phyloP scores from a whole-genome alignment of 2,329 filamentous ascomycete genomes.

The Ophiosphaerella narmari region DNA sequence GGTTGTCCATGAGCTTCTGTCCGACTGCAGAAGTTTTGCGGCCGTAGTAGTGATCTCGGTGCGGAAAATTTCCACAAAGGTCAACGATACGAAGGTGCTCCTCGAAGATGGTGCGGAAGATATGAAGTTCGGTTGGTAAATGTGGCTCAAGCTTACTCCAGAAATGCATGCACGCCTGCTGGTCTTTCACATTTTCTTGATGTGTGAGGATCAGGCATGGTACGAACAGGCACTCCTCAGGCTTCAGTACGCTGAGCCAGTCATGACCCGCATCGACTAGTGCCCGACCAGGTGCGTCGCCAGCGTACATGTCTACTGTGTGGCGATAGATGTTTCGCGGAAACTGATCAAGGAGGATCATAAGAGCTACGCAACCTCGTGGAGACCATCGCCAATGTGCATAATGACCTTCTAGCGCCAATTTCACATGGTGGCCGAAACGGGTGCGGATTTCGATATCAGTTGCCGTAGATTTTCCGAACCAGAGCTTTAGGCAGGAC shows the following conservation, averaged over 20 bases:
- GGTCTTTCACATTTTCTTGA: slow-evolving; percentile 8
- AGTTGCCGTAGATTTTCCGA: slow-evolving; percentile 9
- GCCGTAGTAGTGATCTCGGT: slow-evolving; percentile 14
- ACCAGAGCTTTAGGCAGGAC: slow-evolving; percentile 11
- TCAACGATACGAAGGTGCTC: slow-evolving; percentile 14
- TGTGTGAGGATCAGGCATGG: slow-evolving; percentile 13
- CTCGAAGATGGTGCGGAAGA: slow-evolving; percentile 16
- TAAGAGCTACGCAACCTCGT: slow-evolving; percentile 29
- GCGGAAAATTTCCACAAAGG: slow-evolving; percentile 8
- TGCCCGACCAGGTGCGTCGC: slow-evolving; percentile 21
- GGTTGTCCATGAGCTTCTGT: slow-evolving; percentile 17
- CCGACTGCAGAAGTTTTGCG: slow-evolving; percentile 11
- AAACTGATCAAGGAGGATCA: slow-evolving; percentile 48
- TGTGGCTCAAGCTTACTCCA: slow-evolving; percentile 8
- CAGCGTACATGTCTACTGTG: slow-evolving; percentile 35
- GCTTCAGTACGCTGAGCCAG: slow-evolving; percentile 8
- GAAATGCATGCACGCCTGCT: slow-evolving; percentile 9
- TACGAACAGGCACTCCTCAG: slow-evolving; percentile 12
- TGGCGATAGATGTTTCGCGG: slow-evolving; percentile 46
- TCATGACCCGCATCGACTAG: slow-evolving; percentile 11
- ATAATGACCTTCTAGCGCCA: slow-evolving; percentile 6
- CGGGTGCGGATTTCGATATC: slow-evolving; percentile 9
- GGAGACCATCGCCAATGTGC: slow-evolving; percentile 10
- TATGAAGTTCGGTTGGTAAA: slow-evolving; percentile 7
- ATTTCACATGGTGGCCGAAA: slow-evolving; percentile 11